Evolutionary conservation across 2,329 filamentous ascomycete genomes (phyloP).

Genomic region (Penicillium corylophilum): DNA sequence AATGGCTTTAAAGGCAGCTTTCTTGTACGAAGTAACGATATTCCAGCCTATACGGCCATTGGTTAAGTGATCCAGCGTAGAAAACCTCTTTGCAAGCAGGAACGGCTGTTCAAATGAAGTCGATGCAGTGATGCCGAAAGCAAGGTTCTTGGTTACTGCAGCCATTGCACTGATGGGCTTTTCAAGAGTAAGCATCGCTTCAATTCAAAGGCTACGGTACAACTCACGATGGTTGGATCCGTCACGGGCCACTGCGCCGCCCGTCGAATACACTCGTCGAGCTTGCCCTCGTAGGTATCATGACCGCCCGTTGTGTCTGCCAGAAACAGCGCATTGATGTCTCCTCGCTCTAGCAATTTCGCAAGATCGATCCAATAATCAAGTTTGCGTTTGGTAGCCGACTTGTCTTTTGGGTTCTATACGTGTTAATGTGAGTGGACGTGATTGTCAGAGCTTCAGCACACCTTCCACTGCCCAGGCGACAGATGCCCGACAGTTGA

Average conservation of each 20-base stretch:
- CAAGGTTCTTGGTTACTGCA: conserved; percentile 63
- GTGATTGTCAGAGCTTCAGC: conserved; percentile 6
- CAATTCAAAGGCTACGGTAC: not conserved
- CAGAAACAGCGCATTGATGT: conserved; percentile 64
- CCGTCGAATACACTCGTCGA: conserved; percentile 61
- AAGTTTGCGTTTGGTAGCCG: conserved; percentile 56
- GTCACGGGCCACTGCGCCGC: conserved; percentile 66
- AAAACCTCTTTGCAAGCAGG: conserved; percentile 61
- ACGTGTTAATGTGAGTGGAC: conserved; percentile 2
- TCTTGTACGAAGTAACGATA: conserved; percentile 65
- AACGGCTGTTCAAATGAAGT: conserved; percentile 65
- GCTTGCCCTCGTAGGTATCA: conserved; percentile 60
- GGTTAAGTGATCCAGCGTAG: conserved; percentile 62
- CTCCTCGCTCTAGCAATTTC: conserved; percentile 60
- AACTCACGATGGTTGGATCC: conserved; percentile 61
- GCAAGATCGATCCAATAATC: conserved; percentile 65
- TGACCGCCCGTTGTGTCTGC: conserved; percentile 66
- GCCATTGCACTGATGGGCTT: conserved; percentile 66
- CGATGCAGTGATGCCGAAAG: conserved; percentile 63
- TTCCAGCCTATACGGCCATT: conserved; percentile 65
- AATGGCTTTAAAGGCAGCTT: conserved; percentile 63
- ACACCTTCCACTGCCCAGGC: conserved; percentile 66
- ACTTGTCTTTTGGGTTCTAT: conserved; percentile 61
- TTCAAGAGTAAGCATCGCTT: not conserved
- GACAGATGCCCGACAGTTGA: conserved; percentile 63